phyloP scores from a whole-genome alignment of 1,284 basidiomycete species.

The Apiotrichum domesticum region DNA sequence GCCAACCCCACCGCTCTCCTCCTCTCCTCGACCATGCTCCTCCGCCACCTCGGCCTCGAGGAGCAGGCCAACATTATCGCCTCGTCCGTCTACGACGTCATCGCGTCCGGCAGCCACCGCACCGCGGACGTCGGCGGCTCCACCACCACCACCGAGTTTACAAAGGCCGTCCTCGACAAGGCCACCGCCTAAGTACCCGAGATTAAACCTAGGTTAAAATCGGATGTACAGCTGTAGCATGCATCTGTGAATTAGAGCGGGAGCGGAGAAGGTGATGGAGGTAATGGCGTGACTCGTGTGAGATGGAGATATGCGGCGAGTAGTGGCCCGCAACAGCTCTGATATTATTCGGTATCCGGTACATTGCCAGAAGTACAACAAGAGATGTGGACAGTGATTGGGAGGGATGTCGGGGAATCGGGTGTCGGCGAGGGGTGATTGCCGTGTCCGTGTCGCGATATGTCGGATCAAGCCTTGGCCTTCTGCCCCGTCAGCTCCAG shows the following conservation, averaged over 20 bases:
- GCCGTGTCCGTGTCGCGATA: no score
- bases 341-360: no score
- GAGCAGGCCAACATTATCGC: constrained; percentile 93
- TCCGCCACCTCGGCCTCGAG: constrained; percentile 93
- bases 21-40: constrained; percentile 96
- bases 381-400: no score
- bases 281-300: no score
- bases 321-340: no score
- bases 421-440: no score
- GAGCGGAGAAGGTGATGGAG: no score
- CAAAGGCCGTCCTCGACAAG: constrained; percentile 68
- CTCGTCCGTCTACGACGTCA: constrained; percentile 85
- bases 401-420: no score
- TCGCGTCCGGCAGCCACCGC: constrained; percentile 79
- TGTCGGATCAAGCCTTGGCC: not conserved
- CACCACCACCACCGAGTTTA: constrained; percentile 86
- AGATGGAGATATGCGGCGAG: no score
- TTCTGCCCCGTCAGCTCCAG: not conserved
- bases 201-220: constrained; percentile 1
- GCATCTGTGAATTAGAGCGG: constrained; percentile 8
- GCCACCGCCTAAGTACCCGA: constrained; percentile 20
- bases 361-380: no score
- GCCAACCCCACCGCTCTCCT: constrained; percentile 99
- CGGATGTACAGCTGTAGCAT: constrained; percentile 12
- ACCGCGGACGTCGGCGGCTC: constrained; percentile 94